Percentiles rank a stretch among this genome's conserved stretches.
These are phyloP conservation scores for Tetracentron sinense DNA, from an alignment of 164 flowering plant genomes.

Conservation along the genomic window DNA sequence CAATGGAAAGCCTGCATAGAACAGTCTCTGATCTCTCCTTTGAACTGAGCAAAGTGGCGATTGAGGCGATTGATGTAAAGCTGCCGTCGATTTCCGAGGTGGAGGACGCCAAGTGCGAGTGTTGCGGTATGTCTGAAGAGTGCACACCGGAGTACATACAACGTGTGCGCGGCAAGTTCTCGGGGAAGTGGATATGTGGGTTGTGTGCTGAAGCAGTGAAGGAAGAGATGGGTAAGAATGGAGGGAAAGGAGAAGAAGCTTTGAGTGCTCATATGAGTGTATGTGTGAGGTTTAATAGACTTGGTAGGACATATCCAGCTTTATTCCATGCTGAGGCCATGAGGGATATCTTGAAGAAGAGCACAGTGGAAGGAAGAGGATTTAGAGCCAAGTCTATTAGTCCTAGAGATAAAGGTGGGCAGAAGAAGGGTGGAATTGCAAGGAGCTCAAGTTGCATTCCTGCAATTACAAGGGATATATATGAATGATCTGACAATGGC, in stretches of 20 bases:
- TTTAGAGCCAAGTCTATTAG: constrained; percentile 45
- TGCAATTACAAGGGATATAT: constrained; percentile 59
- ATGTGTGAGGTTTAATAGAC: constrained; percentile 59
- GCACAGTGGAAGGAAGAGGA: constrained; percentile 34
- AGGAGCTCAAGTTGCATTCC: constrained; percentile 90
- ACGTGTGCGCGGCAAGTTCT: constrained; percentile 40
- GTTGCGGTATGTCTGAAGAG: constrained; percentile 79
- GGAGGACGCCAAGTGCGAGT: constrained; percentile 75
- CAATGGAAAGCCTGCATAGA: constrained; percentile 52
- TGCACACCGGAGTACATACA: constrained; percentile 65
- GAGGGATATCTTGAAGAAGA: constrained; percentile 63
- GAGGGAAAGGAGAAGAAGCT: constrained; percentile 61
- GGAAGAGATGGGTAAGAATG: constrained; percentile 63
- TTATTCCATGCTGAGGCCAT: constrained; percentile 65
- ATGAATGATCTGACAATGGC: constrained; percentile 24
- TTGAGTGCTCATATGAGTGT: constrained; percentile 54
- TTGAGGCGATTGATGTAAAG: constrained; percentile 10
- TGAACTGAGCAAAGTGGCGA: constrained; percentile 45
- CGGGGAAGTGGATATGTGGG: constrained; percentile 69
- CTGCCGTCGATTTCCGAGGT: constrained; percentile 66
- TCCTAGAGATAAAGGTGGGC: constrained; percentile 49
- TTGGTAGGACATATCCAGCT: constrained; percentile 60
- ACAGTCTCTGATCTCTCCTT: constrained; percentile 63
- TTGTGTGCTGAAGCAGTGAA: constrained; percentile 70
- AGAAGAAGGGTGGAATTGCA: constrained; percentile 38